These are phyloP conservation scores for Kwoniella europaea DNA, from an alignment of 768 basidiomycete species.

Conservation along the genomic window DNA sequence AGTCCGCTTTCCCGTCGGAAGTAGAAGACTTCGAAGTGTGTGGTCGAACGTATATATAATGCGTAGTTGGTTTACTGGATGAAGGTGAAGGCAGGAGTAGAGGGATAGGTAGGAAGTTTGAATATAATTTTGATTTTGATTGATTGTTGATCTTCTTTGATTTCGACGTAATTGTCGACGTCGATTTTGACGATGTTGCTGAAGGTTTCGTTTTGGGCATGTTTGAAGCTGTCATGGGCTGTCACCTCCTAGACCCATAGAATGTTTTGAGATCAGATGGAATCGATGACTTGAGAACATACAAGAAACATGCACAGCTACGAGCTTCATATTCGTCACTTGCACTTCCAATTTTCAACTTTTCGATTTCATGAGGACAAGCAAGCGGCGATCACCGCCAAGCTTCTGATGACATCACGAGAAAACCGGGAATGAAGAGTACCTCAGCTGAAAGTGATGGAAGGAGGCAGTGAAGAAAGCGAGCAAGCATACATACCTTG, in stretches of 20 bases:
- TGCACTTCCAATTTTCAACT: not conserved
- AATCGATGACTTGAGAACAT: no score
- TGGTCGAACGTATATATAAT: conserved; percentile 77
- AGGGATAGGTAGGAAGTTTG: conserved; percentile 47
- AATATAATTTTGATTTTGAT: conserved; percentile 38
- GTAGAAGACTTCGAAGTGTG: conserved; percentile 60
- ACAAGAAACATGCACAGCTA: no score
- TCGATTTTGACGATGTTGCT: not conserved
- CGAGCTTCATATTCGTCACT: not conserved
- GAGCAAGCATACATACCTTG: no score
- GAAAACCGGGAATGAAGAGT: no score
- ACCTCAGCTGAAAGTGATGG: no score
- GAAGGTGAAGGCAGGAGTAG: conserved; percentile 36
- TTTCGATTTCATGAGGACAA: not conserved
- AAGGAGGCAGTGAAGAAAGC: no score
- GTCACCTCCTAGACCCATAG: no score
- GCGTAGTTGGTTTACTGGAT: conserved; percentile 60
- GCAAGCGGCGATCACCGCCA: not conserved
- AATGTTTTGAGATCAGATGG: no score
- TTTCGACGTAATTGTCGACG: no score
- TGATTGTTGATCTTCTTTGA: not conserved
- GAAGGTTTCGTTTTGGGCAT: not conserved
- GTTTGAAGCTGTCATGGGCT: not conserved
- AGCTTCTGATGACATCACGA: no score
- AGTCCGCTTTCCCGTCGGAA: conserved; percentile 36